Conservation (phyloP, 2,329 filamentous ascomycete species). For the Penicillium sp. region DNA sequence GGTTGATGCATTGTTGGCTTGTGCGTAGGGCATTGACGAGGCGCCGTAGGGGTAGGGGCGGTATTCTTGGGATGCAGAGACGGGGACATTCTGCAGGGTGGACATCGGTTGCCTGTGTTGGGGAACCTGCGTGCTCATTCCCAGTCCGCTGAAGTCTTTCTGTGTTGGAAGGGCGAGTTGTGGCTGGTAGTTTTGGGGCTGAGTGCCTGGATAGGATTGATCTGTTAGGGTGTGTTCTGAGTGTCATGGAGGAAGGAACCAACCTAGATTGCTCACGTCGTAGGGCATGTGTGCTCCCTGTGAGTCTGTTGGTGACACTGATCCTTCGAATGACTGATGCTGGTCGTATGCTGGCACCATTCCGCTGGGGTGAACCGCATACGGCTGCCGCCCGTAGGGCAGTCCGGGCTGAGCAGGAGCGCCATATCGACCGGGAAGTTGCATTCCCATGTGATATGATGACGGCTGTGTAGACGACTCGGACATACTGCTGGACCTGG, state of each 20-base stretch:
- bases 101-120: constrained; percentile 29
- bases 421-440: constrained; percentile 29
- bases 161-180: constrained; percentile 28
- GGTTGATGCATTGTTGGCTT: constrained; percentile 33
- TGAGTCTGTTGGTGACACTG: constrained; percentile 35
- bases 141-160: constrained; percentile 26
- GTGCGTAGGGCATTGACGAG: constrained; percentile 32
- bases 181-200: constrained; percentile 29
- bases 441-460: constrained; percentile 28
- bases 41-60: constrained; percentile 32
- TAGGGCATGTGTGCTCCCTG: constrained; percentile 28
- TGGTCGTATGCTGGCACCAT: constrained; percentile 32
- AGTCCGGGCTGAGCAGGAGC: constrained; percentile 28
- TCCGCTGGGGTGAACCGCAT: constrained; percentile 23
- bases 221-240: constrained; percentile 9
- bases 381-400: constrained; percentile 30
- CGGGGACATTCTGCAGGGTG: constrained; percentile 30
- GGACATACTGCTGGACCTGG: constrained; percentile 38
- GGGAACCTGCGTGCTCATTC: constrained; percentile 28
- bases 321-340: constrained; percentile 31
- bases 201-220: constrained; percentile 23
- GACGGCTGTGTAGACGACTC: constrained; percentile 26
- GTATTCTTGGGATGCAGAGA: constrained; percentile 37
- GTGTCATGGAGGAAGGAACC: constrained; percentile 1
- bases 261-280: constrained; percentile 30